phyloP scores from a whole-genome alignment of 208 protist genomes.

The Vickermania spadyakhi region DNA sequence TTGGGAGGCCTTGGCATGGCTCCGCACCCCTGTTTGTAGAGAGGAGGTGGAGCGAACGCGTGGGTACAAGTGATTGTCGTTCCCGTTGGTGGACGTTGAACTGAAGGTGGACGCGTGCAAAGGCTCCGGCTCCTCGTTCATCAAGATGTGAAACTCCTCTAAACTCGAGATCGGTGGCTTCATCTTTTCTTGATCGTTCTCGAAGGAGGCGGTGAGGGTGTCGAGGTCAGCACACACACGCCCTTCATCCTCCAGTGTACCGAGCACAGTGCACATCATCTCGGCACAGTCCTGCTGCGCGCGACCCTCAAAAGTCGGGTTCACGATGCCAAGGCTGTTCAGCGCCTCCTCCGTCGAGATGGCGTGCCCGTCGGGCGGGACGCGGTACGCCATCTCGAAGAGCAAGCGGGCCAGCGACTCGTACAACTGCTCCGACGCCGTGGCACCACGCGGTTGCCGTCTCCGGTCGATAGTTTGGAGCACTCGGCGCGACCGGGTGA shows the following conservation, averaged over 20 bases:
- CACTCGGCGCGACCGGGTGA: conserved; percentile 2
- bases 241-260: conserved; percentile 65
- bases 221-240: conserved; percentile 37
- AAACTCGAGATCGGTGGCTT: not conserved
- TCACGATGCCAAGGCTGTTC: conserved; percentile 38
- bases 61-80: no score
- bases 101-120: not conserved
- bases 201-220: conserved; percentile 36
- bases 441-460: conserved; percentile 4
- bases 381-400: conserved; percentile 44
- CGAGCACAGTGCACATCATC: conserved; percentile 63
- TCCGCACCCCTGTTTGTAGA: no score
- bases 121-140: not conserved
- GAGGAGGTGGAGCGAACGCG: no score
- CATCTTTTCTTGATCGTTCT: not conserved
- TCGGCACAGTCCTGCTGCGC: conserved; percentile 85
- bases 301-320: conserved; percentile 71
- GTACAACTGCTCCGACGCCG: conserved; percentile 32
- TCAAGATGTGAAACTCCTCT: not conserved
- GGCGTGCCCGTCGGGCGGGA: conserved; percentile 8
- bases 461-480: not conserved
- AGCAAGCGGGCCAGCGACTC: conserved; percentile 34
- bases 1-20: not conserved
- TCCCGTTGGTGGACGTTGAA: not conserved
- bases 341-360: conserved; percentile 42